Evolutionary conservation across 108 stramenopile genomes (phyloP).

Genomic region (Conticribra guillardii): DNA sequence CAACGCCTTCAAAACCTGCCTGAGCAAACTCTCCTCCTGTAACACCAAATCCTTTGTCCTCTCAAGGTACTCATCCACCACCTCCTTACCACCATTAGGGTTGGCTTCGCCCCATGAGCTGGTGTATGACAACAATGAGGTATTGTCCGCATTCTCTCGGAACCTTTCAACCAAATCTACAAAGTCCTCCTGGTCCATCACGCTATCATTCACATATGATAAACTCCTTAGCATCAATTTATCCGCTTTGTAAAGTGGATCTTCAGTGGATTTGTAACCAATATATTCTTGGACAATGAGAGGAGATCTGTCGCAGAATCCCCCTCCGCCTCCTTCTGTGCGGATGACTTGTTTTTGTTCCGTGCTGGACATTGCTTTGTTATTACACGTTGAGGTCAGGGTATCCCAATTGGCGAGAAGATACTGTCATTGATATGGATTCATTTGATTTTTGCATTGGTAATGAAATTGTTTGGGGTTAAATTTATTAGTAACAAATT

Average conservation of each 20-base stretch:
- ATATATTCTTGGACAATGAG: slow-evolving; percentile 62
- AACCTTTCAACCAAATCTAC: slow-evolving; percentile 75
- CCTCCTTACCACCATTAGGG: slow-evolving; percentile 81
- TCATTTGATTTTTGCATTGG: background rate
- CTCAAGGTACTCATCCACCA: slow-evolving; percentile 80
- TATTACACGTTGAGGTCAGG: slow-evolving; percentile 66
- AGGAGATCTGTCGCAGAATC: slow-evolving; percentile 70
- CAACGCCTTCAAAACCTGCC: slow-evolving; percentile 59
- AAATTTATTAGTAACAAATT: no score
- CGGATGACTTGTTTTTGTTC: slow-evolving; percentile 73
- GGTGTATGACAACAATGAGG: slow-evolving; percentile 61
- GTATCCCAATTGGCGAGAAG: slow-evolving; percentile 74
- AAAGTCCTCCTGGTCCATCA: slow-evolving; percentile 65
- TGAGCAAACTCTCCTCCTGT: slow-evolving; percentile 64
- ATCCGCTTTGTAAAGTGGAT: slow-evolving; percentile 78
- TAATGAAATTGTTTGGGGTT: no score
- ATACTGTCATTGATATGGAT: slow-evolving; percentile 43
- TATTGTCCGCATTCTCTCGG: slow-evolving; percentile 76
- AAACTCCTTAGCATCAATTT: slow-evolving; percentile 73
- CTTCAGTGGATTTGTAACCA: slow-evolving; percentile 59
- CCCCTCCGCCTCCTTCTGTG: slow-evolving; percentile 76
- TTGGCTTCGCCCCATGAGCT: slow-evolving; percentile 72
- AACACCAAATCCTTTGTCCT: slow-evolving; percentile 66
- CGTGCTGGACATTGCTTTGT: slow-evolving; percentile 54
- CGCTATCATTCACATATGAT: slow-evolving; percentile 58